A percentile compares a stretch with the other conserved stretches of the same genome.
These are phyloP conservation scores for Neopestalotiopsis clavispora DNA, from an alignment of 2,329 filamentous ascomycete genomes.

Conservation along the genomic window DNA sequence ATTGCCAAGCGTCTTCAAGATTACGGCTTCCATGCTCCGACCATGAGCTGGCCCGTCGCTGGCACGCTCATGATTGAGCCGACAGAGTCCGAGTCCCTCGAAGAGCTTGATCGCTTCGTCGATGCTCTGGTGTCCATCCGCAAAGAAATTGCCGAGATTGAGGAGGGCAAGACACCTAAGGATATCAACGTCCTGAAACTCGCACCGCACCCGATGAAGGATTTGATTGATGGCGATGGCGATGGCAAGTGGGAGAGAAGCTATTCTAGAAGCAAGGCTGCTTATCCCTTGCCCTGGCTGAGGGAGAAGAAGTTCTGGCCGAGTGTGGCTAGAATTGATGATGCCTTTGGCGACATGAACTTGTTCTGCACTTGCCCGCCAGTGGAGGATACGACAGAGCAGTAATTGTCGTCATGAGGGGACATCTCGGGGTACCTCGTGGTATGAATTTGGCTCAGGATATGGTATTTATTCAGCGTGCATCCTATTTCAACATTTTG, in stretches of 20 bases:
- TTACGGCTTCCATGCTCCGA: constrained; percentile 96
- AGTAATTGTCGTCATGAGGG: neutral
- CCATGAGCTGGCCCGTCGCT: constrained; percentile 94
- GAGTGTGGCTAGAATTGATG: constrained; percentile 82
- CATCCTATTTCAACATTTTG: constrained; percentile 20
- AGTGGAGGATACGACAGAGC: constrained; percentile 65
- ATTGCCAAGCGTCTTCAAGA: constrained; percentile 96
- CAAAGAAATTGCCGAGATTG: constrained; percentile 81
- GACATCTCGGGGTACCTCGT: neutral
- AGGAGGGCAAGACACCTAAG: constrained; percentile 76
- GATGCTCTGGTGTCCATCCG: constrained; percentile 88
- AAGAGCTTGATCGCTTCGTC: constrained; percentile 91
- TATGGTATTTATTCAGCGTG: neutral
- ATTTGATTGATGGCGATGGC: constrained; percentile 69
- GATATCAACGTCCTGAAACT: constrained; percentile 87
- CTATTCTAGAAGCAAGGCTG: constrained; percentile 82
- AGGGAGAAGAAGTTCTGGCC: constrained; percentile 99
- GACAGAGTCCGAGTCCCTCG: constrained; percentile 90
- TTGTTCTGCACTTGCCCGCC: constrained; percentile 94
- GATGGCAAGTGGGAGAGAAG: constrained; percentile 76
- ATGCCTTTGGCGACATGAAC: constrained; percentile 90
- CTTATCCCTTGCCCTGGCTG: constrained; percentile 82
- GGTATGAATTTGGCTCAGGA: neutral
- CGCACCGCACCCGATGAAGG: constrained; percentile 83
- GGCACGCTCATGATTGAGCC: constrained; percentile 99